Evolutionary conservation across 768 basidiomycete genomes (phyloP), one percentile per base, ranked within the genome.

Genomic region (Tulasnella sp.): DNA sequence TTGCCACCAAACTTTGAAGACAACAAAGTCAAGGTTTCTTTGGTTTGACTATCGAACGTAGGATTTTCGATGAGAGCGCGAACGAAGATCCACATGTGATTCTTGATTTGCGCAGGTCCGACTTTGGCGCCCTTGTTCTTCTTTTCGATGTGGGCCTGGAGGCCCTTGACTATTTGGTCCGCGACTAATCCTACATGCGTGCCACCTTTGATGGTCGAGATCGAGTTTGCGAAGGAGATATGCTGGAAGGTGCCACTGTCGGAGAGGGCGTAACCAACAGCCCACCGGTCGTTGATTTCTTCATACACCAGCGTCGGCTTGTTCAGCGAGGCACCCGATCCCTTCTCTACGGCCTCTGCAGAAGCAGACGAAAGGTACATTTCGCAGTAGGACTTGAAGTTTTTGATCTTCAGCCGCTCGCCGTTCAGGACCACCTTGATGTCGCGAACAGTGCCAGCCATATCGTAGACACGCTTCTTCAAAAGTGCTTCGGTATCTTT

Each of bases 21-120:
- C 2, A 83, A 82, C 42, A 97, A 71, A 1, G 93, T 98, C 62
- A 99, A 72, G 3, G 83, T 86, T 69, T 99, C 96, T 73, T 99
- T 99, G 35, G 96, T 97, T 70, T 99, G 96, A 76, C 89, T 92
- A 76, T 99, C 94, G 70, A 99, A 99, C 0, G 91, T 89, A 7
- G 96, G 94, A 66, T 99, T 99, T 72, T 94, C 93, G 62, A 99
- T 84, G 59, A 96, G 74, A 12, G 89, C 82, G 65, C 97, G 98
- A 66, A 99, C 83, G 65, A 98, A 99, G 53, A 99, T 77, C 90
- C 89, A 93, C 82, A 99, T 91, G 67, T 99, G 93, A 65, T 85
- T 92, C 75, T 90, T 94, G 72, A 98, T 83, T 71, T 96, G 91
- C 52, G 82, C 79, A 14, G 88, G 77, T 69, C 97, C 98, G 65